Evolutionary conservation across 139 green algal genomes (phyloP).

Genomic region (Chlamydomonas sphaeroides): DNA sequence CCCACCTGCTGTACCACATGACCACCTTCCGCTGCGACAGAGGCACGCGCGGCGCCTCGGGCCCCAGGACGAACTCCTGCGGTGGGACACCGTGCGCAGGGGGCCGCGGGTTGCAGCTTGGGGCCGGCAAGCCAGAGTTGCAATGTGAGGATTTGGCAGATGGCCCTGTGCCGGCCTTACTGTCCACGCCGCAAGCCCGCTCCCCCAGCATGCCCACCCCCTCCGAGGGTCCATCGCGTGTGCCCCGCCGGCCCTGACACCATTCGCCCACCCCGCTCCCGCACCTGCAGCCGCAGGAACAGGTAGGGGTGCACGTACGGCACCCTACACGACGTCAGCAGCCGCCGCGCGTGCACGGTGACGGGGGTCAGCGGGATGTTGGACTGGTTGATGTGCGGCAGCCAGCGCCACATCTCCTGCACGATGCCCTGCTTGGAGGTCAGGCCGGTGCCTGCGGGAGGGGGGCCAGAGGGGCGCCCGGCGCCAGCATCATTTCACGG

Average conservation of each 20-base stretch:
- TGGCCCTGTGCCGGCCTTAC: too few relatives aligned
- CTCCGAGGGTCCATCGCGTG: too few relatives aligned
- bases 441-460: background rate
- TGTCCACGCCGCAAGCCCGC: too few relatives aligned
- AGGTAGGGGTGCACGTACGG: constrained; percentile 39
- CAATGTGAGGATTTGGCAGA: too few relatives aligned
- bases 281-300: constrained; percentile 33
- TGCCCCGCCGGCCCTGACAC: too few relatives aligned
- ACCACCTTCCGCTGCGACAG: constrained; percentile 37
- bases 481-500: too few relatives aligned
- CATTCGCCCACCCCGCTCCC: background rate
- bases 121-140: too few relatives aligned
- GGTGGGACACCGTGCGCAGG: too few relatives aligned
- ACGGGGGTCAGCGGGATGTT: background rate
- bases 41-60: constrained; percentile 16
- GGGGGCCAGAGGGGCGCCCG: background rate
- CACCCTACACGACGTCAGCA: background rate
- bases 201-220: too few relatives aligned
- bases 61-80: constrained; percentile 32
- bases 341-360: background rate
- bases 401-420: constrained; percentile 25
- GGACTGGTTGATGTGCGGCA: background rate
- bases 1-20: constrained; percentile 37
- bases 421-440: background rate
- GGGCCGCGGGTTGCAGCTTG: too few relatives aligned